Evolutionary conservation across 768 basidiomycete species (phyloP).

Genomic region (Epithele typhae): DNA sequence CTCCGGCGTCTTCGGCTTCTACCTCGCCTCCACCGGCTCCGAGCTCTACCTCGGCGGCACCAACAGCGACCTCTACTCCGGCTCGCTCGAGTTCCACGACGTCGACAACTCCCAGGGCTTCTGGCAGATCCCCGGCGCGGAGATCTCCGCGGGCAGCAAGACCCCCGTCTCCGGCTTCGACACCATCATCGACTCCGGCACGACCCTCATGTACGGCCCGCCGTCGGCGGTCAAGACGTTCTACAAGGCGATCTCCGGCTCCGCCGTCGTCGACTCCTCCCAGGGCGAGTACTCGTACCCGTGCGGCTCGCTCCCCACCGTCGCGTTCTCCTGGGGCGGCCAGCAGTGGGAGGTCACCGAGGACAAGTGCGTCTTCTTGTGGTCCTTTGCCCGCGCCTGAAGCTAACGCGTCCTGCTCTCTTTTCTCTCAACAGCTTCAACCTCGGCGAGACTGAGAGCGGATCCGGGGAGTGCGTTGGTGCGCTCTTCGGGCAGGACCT

Average conservation of each 20-base stretch:
- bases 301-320: slow-evolving; percentile 10
- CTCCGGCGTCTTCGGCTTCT: slow-evolving; percentile 43
- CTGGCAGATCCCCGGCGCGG: slow-evolving; percentile 27
- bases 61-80: slow-evolving; percentile 37
- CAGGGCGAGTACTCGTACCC: slow-evolving; percentile 13
- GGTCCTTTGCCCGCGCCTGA: too few relatives aligned
- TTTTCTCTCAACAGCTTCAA: slow-evolving; percentile 6
- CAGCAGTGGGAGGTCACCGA: slow-evolving; percentile 13
- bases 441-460: slow-evolving; percentile 2
- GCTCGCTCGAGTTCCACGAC: slow-evolving; percentile 29
- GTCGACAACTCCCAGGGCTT: slow-evolving; percentile 14
- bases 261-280: slow-evolving; percentile 6
- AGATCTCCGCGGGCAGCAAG: slow-evolving; percentile 19
- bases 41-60: too few relatives aligned
- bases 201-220: too few relatives aligned
- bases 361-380: slow-evolving; percentile 3
- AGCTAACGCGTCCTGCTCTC: not conserved
- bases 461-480: slow-evolving; percentile 9
- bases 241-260: slow-evolving; percentile 26
- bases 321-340: slow-evolving; percentile 18
- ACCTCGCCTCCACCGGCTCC: too few relatives aligned
- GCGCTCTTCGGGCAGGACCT: slow-evolving; percentile 13
- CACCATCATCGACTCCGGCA: slow-evolving; percentile 21
- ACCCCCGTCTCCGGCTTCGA: slow-evolving; percentile 12
- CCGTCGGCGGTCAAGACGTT: slow-evolving; percentile 19